Evolutionary conservation across 176 grass and related monocot genomes (phyloP), one percentile per base, ranked within the genome.

Genomic region (Tillandsia leiboldiana): DNA sequence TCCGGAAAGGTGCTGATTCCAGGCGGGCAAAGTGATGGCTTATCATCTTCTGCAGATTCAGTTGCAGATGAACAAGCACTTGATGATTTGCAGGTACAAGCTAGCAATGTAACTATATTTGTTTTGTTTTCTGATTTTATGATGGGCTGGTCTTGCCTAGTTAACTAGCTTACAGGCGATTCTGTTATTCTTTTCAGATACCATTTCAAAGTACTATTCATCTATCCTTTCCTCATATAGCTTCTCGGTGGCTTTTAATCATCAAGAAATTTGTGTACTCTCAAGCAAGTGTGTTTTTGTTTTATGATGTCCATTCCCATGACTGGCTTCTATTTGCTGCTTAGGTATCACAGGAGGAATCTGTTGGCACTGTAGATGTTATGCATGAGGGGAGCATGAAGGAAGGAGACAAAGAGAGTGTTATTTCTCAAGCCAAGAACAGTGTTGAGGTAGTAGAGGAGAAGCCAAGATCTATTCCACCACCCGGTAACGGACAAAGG

Each of bases 1-100:
- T 82, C 81, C 6, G 33, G 81, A 61, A 72, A 84, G 73, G 83
- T 82, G 81, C 77, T 87, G 59, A 76, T 89, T 77, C 81, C 92
- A 4, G 81, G 80, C 48, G 81, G 80, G 22, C 77, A 83, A 72
- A 84, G 65, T n/a, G 86, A 80, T 48, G 83, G 78, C 12, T 48
- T 73, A 3, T 3, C 77, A 50, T 53, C 77, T 6, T 81, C 80
- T 11, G 63, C 73, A 0, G 72, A 24, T 47, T 66, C 81, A n/a
- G 56, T 50, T 13, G 58, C 20, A 14, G 49, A 54, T 70, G 72
- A 70, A 72, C 58, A 72, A 76, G 27, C 65, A 63, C 77, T 83
- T 1, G 66, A 79, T 69, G 70, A 80, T 72, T 14, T 79, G 49
- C 59, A 86, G 83, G 91, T 91, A 64, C 67, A 64, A 67, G 5